A percentile compares a stretch with the other conserved stretches of the same genome.
Evolutionary conservation across 352 stramenopile species (phyloP).

Genomic region (Blastocystis sp.): DNA sequence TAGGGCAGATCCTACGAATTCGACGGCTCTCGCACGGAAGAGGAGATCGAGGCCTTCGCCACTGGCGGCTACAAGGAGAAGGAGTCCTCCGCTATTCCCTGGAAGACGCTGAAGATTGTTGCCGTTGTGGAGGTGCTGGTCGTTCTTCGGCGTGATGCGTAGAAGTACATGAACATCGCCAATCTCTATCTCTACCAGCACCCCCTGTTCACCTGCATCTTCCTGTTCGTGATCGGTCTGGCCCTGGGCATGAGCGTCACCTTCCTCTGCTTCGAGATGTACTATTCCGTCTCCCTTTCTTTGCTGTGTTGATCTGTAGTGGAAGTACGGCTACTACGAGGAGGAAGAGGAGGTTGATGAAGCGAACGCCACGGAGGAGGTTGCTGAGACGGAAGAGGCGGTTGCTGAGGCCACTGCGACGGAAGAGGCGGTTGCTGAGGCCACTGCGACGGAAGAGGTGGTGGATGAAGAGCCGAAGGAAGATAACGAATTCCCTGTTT

Average conservation of each 20-base stretch:
- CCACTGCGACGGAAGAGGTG: not conserved
- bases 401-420: not conserved
- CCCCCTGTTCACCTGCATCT: constrained; percentile 31
- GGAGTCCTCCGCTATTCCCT: constrained; percentile 1
- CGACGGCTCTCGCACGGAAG: constrained; percentile 44
- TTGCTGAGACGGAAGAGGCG: not conserved
- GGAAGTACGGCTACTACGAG: not conserved
- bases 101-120: constrained; percentile 8
- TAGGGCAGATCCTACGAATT: constrained; percentile 56
- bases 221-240: constrained; percentile 51
- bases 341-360: not conserved
- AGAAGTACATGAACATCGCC: constrained; percentile 57
- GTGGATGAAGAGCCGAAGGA: not conserved
- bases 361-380: not conserved
- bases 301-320: not conserved
- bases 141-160: not conserved
- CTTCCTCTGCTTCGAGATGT: constrained; percentile 33
- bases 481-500: not conserved
- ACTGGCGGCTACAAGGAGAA: constrained; percentile 1
- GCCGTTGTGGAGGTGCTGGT: not conserved
- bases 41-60: constrained; percentile 32
- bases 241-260: constrained; percentile 40
- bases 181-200: constrained; percentile 57
- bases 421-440: not conserved
- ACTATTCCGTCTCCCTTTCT: not conserved